Conservation (phyloP, 139 green algal species). For the Chlamydomonas eustigma region DNA sequence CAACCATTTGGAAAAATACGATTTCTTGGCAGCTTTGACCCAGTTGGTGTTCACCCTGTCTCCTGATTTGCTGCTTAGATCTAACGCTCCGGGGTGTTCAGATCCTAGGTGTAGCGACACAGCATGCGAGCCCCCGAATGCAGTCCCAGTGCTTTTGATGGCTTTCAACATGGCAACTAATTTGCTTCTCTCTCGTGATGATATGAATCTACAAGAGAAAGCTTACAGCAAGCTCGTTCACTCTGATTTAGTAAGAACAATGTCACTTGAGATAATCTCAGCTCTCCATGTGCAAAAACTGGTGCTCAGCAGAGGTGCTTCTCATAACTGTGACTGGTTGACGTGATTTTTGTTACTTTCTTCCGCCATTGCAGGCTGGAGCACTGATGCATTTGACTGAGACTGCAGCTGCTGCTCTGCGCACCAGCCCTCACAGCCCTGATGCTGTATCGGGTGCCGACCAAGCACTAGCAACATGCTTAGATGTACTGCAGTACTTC, state of each 20-base stretch:
- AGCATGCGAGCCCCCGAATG: neutral
- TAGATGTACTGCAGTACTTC: slow-evolving; percentile 3
- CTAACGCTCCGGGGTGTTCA: neutral
- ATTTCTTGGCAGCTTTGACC: neutral
- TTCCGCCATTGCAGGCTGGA: neutral
- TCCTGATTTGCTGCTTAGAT: neutral
- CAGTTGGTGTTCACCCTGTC: neutral
- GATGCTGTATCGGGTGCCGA: neutral
- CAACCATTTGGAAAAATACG: neutral
- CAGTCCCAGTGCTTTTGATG: neutral
- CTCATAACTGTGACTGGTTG: no score
- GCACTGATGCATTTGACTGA: neutral
- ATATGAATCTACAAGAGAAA: neutral
- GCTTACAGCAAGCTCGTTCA: neutral
- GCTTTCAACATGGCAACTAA: slow-evolving; percentile 2
- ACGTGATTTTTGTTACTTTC: no score
- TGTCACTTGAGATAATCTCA: no score
- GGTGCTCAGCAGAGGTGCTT: no score
- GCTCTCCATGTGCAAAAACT: no score
- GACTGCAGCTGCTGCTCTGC: neutral
- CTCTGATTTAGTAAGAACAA: neutral
- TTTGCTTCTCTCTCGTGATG: neutral
- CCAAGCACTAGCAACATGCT: neutral
- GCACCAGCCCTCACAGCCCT: neutral
- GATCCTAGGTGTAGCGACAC: neutral